Conservation (phyloP, 2,329 filamentous ascomycete species). For the Lecanicillium sp. region DNA sequence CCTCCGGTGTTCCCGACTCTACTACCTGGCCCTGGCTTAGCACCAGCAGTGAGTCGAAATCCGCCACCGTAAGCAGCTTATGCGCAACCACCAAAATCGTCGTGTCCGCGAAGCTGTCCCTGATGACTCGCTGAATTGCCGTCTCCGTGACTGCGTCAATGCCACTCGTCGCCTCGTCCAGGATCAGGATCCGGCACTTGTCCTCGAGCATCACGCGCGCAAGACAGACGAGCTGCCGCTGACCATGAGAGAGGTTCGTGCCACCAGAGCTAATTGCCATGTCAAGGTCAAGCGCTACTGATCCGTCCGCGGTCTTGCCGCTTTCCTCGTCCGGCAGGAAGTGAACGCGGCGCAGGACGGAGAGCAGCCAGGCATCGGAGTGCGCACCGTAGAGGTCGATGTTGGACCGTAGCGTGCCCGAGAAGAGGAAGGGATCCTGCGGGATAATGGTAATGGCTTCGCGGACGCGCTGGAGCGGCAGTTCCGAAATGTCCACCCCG, state of each 20-base stretch:
- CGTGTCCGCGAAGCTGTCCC: slow-evolving; percentile 55
- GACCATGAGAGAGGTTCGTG: slow-evolving; percentile 60
- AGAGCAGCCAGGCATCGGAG: background rate
- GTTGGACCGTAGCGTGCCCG: slow-evolving; percentile 3
- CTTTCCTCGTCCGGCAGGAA: background rate
- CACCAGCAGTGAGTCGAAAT: slow-evolving; percentile 61
- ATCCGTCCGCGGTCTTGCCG: no score
- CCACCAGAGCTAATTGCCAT: slow-evolving; percentile 57
- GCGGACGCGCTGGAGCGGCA: background rate
- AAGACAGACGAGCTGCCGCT: slow-evolving; percentile 61
- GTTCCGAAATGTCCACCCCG: background rate
- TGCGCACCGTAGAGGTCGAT: background rate
- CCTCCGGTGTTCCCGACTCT: slow-evolving; percentile 53
- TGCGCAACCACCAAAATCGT: slow-evolving; percentile 65
- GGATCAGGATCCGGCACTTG: slow-evolving; percentile 6
- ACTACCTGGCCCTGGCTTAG: slow-evolving; percentile 53
- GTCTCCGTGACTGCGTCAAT: slow-evolving; percentile 63
- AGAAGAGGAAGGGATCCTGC: slow-evolving; percentile 7
- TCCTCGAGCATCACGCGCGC: slow-evolving; percentile 42
- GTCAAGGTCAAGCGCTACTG: slow-evolving; percentile 30
- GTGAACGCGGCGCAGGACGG: background rate
- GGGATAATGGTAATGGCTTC: background rate
- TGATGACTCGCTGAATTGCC: slow-evolving; percentile 59
- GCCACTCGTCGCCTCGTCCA: slow-evolving; percentile 62
- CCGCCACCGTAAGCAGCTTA: slow-evolving; percentile 59